Conservation (phyloP, 306 rosid genomes). For the Medicago truncatula region MtrunA17r5.0-ANR NC_053042.1:50543501-50544000, state of each 20-base stretch:
- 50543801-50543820: too few species aligned
- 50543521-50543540: neutral
- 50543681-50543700: slow-evolving; percentile 10
- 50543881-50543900: too few species aligned
- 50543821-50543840: too few species aligned
- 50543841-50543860: too few species aligned
- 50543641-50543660: neutral
- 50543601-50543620: neutral
- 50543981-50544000: too few species aligned
- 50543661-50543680: slow-evolving; percentile 14
- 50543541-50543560: neutral
- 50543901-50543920: too few species aligned
- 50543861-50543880: too few species aligned
- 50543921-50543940: too few species aligned
- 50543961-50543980: too few species aligned
- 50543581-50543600: neutral
- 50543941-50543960: too few species aligned
- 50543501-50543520: neutral
- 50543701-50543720: neutral
- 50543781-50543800: too few species aligned
- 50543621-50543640: slow-evolving; percentile 1
- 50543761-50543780: too few species aligned
- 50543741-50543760: neutral
- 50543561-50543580: neutral
- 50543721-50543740: neutral